phyloP scores from a whole-genome alignment of 768 basidiomycete genomes.

The Coprinellus micaceus region DNA sequence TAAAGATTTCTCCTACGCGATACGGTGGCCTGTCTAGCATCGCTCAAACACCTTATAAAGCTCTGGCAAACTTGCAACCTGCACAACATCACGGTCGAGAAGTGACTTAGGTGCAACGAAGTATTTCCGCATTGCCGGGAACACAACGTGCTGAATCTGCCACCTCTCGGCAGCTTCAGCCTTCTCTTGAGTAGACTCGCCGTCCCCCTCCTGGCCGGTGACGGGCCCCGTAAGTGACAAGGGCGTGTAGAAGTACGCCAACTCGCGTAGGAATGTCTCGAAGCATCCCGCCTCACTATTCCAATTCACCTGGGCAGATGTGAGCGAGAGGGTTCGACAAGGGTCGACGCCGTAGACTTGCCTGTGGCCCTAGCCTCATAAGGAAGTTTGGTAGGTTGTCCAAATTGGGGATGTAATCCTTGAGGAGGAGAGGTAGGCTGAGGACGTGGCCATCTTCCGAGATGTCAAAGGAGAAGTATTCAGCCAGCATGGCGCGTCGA shows the following conservation, averaged over 20 bases:
- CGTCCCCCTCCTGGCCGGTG: conserved; percentile 1
- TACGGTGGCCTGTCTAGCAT: too few relatives aligned
- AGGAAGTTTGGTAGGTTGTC: conserved; percentile 86
- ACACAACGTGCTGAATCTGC: conserved; percentile 89
- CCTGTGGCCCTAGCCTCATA: conserved; percentile 71
- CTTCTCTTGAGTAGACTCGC: conserved; percentile 27
- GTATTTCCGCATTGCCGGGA: conserved; percentile 81
- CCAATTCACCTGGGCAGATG: conserved; percentile 75
- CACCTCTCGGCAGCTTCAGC: conserved; percentile 62
- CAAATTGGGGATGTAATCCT: conserved; percentile 87
- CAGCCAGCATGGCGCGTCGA: conserved; percentile 79
- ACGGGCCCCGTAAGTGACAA: conserved; percentile 35
- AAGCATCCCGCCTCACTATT: conserved; percentile 82
- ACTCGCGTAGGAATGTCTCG: conserved; percentile 76
- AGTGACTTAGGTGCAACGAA: conserved; percentile 63
- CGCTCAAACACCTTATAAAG: conserved; percentile 94
- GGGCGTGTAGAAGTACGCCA: conserved; percentile 89
- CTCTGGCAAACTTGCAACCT: conserved; percentile 87
- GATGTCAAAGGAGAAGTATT: conserved; percentile 85
- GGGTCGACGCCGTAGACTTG: not conserved
- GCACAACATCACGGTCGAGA: conserved; percentile 72
- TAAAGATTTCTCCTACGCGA: too few relatives aligned
- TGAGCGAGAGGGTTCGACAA: not conserved
- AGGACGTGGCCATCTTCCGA: conserved; percentile 63
- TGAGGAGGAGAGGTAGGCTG: conserved; percentile 76